Conservation (phyloP, 2,329 filamentous ascomycete species). For the Colletotrichum higginsianum region DNA sequence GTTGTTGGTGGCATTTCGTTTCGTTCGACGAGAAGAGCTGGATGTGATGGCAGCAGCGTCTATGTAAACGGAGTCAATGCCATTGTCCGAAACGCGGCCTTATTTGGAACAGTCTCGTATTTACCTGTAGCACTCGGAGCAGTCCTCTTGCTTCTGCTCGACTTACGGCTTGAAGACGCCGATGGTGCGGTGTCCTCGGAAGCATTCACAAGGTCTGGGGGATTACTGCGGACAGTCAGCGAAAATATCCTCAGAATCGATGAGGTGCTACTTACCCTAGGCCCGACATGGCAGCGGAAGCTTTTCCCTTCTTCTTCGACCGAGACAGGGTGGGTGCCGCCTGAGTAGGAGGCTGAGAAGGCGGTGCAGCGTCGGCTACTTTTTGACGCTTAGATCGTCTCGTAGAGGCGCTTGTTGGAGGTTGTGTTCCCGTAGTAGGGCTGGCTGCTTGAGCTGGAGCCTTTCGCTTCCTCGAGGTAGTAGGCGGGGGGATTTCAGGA, state of each 20-base stretch:
- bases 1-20: constrained; percentile 66
- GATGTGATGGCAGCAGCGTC: constrained; percentile 54
- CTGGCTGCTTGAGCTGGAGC: constrained; percentile 68
- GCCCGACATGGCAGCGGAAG: constrained; percentile 78
- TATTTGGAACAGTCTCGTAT: background rate
- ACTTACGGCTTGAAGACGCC: constrained; percentile 79
- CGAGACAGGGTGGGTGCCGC: constrained; percentile 50
- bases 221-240: constrained; percentile 58
- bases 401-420: constrained; percentile 54
- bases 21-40: constrained; percentile 62
- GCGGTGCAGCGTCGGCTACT: constrained; percentile 64
- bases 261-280: constrained; percentile 70
- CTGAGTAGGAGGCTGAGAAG: constrained; percentile 47
- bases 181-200: constrained; percentile 69
- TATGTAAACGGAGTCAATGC: constrained; percentile 43
- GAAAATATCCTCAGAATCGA: background rate
- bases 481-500: constrained; percentile 60
- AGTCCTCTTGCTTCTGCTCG: constrained; percentile 78
- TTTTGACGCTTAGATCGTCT: constrained; percentile 82
- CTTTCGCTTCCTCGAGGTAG: constrained; percentile 83
- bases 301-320: constrained; percentile 74
- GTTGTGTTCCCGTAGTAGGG: constrained; percentile 50
- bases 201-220: constrained; percentile 76
- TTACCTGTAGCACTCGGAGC: constrained; percentile 62
- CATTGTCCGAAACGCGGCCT: background rate